Evolutionary conservation across 768 basidiomycete genomes (phyloP).

Genomic region (Leccinum subtestaceum): DNA sequence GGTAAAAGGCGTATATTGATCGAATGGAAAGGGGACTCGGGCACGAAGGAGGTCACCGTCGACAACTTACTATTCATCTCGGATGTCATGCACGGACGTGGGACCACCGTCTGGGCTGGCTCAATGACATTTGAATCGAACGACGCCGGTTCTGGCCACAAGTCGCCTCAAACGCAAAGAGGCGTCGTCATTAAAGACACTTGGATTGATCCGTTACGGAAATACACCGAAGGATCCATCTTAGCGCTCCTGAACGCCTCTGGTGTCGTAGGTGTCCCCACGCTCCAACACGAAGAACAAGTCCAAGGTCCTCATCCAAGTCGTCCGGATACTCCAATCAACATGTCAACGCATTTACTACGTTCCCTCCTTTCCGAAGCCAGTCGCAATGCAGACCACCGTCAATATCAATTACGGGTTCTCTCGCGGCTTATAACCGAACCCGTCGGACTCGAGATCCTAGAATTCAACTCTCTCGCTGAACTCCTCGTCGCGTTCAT

Average conservation of each 20-base stretch:
- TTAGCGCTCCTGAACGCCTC: background rate
- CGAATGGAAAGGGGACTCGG: no score
- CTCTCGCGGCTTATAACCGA: background rate
- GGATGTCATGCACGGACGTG: no score
- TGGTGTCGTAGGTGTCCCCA: background rate
- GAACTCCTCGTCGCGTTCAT: background rate
- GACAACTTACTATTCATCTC: no score
- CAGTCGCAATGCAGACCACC: background rate
- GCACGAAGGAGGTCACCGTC: no score
- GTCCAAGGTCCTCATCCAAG: background rate
- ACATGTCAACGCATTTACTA: background rate
- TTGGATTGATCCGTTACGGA: background rate
- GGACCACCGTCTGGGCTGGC: no score
- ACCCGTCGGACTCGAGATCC: background rate
- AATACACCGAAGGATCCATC: background rate
- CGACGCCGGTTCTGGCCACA: no score
- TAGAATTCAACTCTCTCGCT: background rate
- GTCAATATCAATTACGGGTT: background rate
- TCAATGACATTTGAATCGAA: no score
- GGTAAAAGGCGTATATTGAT: no score
- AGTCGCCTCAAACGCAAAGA: background rate
- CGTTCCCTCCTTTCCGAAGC: background rate
- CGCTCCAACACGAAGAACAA: background rate
- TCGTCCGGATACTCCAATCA: background rate
- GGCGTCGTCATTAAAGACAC: background rate